phyloP scores from a whole-genome alignment of 495 filamentous ascomycete species.

The Aspergillus taichungensis region DNA sequence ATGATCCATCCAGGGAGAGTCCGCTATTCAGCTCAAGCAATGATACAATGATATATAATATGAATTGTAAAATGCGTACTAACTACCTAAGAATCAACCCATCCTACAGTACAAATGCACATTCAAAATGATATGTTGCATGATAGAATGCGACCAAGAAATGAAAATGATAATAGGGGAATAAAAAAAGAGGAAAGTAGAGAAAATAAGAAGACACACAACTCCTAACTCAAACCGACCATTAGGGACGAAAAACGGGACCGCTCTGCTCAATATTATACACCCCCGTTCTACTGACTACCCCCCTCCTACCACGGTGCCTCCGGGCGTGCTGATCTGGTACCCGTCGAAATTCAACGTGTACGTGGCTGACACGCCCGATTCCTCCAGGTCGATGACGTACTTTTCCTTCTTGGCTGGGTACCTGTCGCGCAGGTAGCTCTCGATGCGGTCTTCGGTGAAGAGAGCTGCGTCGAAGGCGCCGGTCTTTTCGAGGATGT shows the following conservation, averaged over 20 bases:
- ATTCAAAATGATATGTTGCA: too few species aligned
- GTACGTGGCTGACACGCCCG: slow-evolving; percentile 22
- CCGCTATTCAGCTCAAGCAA: too few species aligned
- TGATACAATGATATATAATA: too few species aligned
- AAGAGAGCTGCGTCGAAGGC: slow-evolving; percentile 24
- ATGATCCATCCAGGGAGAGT: background rate
- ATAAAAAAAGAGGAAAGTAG: slow-evolving; percentile 1
- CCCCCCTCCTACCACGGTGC: slow-evolving; percentile 29
- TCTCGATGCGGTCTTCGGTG: slow-evolving; percentile 27
- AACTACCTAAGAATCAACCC: too few species aligned
- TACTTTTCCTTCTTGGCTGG: slow-evolving; percentile 7
- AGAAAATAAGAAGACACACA: background rate
- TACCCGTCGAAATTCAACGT: slow-evolving; percentile 34
- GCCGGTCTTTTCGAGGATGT: slow-evolving; percentile 41
- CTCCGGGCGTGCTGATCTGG: slow-evolving; percentile 34
- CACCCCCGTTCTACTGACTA: too few species aligned
- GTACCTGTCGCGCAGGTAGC: slow-evolving; percentile 24
- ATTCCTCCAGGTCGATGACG: slow-evolving; percentile 9
- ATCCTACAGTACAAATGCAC: too few species aligned
- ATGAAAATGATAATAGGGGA: slow-evolving; percentile 1
- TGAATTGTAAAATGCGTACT: too few species aligned
- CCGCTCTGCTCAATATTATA: too few species aligned
- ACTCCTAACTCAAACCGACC: background rate
- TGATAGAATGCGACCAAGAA: too few species aligned
- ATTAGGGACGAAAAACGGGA: background rate